Evolutionary conservation across 2,329 filamentous ascomycete genomes (phyloP).

Genomic region (Fusarium sacchari): DNA sequence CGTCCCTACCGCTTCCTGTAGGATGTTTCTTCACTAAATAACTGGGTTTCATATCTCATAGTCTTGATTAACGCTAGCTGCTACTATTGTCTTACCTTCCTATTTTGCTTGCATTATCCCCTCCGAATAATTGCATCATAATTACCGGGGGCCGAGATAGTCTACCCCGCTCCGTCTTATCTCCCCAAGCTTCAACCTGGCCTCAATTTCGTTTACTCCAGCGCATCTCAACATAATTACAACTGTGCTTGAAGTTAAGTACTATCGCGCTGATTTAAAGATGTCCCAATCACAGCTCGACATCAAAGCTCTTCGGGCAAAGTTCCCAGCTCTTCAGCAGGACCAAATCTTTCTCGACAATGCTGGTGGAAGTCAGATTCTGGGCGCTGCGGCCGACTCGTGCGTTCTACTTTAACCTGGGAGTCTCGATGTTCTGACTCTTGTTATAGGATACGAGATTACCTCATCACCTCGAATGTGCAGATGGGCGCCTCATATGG

Average conservation of each 20-base stretch:
- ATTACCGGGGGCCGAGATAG: neutral
- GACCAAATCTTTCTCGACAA: conserved; percentile 81
- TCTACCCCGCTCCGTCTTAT: conserved; percentile 3
- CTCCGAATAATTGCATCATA: conserved; percentile 4
- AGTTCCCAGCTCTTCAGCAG: conserved; percentile 74
- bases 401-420: neutral
- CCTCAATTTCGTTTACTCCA: accelerated
- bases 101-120: neutral
- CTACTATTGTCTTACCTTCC: neutral
- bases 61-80: accelerated
- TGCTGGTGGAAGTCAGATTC: conserved; percentile 77
- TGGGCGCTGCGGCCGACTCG: conserved; percentile 63
- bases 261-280: accelerated
- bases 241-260: accelerated
- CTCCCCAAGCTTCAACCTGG: neutral
- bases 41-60: accelerated
- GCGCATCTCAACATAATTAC: accelerated
- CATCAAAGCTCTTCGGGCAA: conserved; percentile 50
- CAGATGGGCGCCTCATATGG: conserved; percentile 79
- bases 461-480: conserved; percentile 75
- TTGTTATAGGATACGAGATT: conserved; percentile 65
- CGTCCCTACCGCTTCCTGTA: accelerated
- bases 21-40: accelerated
- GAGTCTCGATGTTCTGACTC: conserved; percentile 54
- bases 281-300: conserved; percentile 32